Percentiles rank a stretch among this genome's conserved stretches.
Conservation (phyloP, 1,284 basidiomycete genomes). For the Rhodotorula glutinis region DNA sequence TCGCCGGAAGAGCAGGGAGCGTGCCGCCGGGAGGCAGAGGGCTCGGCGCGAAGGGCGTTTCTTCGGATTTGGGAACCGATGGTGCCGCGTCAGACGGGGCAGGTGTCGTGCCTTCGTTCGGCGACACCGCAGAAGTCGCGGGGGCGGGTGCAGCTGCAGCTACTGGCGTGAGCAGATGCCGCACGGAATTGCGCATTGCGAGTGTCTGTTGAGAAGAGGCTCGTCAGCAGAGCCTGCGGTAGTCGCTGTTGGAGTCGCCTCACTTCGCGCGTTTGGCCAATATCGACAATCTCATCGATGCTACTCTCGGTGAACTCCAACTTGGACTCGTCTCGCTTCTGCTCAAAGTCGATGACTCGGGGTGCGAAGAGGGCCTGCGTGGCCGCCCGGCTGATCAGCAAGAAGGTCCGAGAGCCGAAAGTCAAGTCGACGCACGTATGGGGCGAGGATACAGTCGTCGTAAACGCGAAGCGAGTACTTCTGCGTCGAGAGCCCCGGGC, state of each 20-base stretch:
- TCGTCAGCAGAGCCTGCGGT: not conserved
- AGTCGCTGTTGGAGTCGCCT: not conserved
- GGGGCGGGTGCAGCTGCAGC: not conserved
- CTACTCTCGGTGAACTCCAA: conserved; percentile 2
- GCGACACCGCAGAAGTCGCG: not conserved
- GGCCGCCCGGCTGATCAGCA: not conserved
- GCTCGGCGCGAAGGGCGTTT: too few relatives aligned
- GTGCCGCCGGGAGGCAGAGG: too few relatives aligned
- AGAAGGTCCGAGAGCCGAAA: not conserved
- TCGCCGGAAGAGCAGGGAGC: too few relatives aligned
- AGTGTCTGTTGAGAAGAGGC: conserved; percentile 10
- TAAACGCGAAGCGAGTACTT: conserved; percentile 90
- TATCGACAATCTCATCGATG: conserved; percentile 49
- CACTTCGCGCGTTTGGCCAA: conserved; percentile 41
- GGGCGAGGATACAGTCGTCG: conserved; percentile 92
- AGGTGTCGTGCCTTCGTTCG: not conserved
- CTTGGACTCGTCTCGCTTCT: conserved; percentile 55
- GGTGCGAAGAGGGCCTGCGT: conserved; percentile 85
- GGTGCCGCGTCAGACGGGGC: not conserved
- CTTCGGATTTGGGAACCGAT: too few relatives aligned
- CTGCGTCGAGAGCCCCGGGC: conserved; percentile 69
- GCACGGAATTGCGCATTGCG: conserved; percentile 40
- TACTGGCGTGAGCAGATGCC: conserved; percentile 24
- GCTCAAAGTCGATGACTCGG: conserved; percentile 81
- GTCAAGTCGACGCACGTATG: conserved; percentile 64